Evolutionary conservation across 148 eudicot species (phyloP), one percentile per base, ranked within the genome.

Genomic region (Amaranthus cruentus): DNA sequence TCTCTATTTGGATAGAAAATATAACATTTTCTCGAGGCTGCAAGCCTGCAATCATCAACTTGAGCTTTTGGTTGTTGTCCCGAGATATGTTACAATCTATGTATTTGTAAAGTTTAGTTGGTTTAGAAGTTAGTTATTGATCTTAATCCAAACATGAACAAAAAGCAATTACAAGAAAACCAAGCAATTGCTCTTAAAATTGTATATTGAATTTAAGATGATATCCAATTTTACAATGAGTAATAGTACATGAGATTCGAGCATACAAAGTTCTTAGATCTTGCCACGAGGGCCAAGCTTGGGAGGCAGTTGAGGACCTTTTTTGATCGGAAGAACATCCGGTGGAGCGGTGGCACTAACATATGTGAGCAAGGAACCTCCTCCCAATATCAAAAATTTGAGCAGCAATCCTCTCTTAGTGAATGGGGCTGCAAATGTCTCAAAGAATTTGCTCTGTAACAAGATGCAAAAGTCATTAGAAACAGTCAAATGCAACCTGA

Each of bases 341-440:
- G 85, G 85, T 6, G 99, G 79, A 18, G 96, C 88, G 52, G 88
- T 89, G 76, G 96, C 84, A 64, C 97, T 92, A 68, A 90, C 77
- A 55, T 96, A 92, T 57, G 96, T 90, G 44, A 92, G 85, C 77
- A 90, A 80, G 48, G 89, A 83, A 60, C 99, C 96, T 51, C 97
- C 99, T 74, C 97, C 99, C 80, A 96, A 70, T 58, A 92, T 87
- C 88, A 92, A 85, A 77, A 96, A 92, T 59, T 92, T 96, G 78
- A 96, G 92, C 88, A 96, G 81, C 70, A 96, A 78, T 44, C 97
- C 99, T 85, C 96, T 96, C 94, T 96, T 96, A 59, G 99, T 96
- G 88, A 96, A 96, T 52, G 99, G 99, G 60, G 92, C 97, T 44
- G 94, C 99, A 82, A 96, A 96, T 77, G 99, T 92, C 88, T 92